Percentiles rank a stretch among this genome's conserved stretches.
Evolutionary conservation across 305 asterid species (phyloP).

Genomic region (Coffea humblotiana): DNA sequence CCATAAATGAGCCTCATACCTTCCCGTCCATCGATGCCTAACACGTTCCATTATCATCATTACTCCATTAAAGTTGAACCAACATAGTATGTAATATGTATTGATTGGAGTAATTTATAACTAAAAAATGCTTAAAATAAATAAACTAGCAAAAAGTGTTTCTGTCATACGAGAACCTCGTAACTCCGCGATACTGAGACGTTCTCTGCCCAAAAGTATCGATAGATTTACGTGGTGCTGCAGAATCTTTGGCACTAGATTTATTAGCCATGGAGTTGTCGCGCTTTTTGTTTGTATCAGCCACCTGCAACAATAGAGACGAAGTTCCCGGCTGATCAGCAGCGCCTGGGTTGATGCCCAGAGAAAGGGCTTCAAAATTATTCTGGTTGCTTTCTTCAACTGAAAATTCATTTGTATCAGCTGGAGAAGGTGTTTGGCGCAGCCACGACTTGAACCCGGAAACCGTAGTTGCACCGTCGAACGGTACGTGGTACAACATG

Average conservation of each 20-base stretch:
- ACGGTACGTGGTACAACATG: conserved; percentile 29
- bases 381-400: conserved; percentile 24
- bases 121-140: background rate
- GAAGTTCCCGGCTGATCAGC: conserved; percentile 24
- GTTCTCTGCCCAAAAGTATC: conserved; percentile 83
- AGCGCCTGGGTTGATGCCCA: conserved; percentile 38
- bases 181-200: conserved; percentile 82
- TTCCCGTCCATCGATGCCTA: conserved; percentile 91
- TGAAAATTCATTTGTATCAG: conserved; percentile 20
- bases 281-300: conserved; percentile 43
- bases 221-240: conserved; percentile 56
- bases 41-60: background rate
- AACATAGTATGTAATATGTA: no score
- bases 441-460: conserved; percentile 57
- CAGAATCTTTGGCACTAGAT: conserved; percentile 32
- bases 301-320: conserved; percentile 20
- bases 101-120: background rate
- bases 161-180: conserved; percentile 38
- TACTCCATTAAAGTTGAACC: background rate
- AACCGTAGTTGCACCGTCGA: conserved; percentile 35
- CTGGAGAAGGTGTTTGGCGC: conserved; percentile 30
- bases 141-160: background rate
- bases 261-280: conserved; percentile 28
- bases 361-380: conserved; percentile 47
- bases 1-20: conserved; percentile 91